Conservation (phyloP, 306 rosid species). For the Biancaea sappan region DNA sequence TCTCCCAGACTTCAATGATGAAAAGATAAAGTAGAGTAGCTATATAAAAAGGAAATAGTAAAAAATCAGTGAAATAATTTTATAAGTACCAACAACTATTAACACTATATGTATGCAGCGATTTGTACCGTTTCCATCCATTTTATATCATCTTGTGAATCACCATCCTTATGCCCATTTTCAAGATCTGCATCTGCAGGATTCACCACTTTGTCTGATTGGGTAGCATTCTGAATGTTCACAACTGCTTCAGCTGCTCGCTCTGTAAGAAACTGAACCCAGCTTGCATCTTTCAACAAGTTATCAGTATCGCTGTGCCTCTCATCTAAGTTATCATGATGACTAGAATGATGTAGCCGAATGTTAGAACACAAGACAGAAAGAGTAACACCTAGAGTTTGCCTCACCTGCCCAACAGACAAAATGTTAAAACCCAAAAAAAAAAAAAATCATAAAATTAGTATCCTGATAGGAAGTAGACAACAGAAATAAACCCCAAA, state of each 20-base stretch:
- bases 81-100: conserved; percentile 30
- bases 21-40: conserved; percentile 88
- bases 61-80: conserved; percentile 32
- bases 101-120: conserved; percentile 8
- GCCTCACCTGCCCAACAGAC: conserved; percentile 74
- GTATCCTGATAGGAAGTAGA: no score
- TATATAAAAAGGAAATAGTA: conserved; percentile 47
- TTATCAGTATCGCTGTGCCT: conserved; percentile 39
- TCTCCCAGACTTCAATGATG: conserved; percentile 91
- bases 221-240: conserved; percentile 76
- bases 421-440: conserved; percentile 36
- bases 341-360: conserved; percentile 68
- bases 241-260: conserved; percentile 67
- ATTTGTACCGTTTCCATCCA: conserved; percentile 97
- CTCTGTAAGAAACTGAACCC: conserved; percentile 65
- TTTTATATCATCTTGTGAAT: conserved; percentile 84
- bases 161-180: conserved; percentile 68
- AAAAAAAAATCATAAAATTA: conserved; percentile 24
- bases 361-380: conserved; percentile 88
- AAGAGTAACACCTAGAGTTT: conserved; percentile 88
- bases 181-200: conserved; percentile 51
- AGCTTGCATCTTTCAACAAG: conserved; percentile 64
- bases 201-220: conserved; percentile 61
- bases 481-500: no score
- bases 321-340: conserved; percentile 48